Base-by-base conservation (phyloP, 345 rosid genomes). In the Microcos paniculata region DNA sequence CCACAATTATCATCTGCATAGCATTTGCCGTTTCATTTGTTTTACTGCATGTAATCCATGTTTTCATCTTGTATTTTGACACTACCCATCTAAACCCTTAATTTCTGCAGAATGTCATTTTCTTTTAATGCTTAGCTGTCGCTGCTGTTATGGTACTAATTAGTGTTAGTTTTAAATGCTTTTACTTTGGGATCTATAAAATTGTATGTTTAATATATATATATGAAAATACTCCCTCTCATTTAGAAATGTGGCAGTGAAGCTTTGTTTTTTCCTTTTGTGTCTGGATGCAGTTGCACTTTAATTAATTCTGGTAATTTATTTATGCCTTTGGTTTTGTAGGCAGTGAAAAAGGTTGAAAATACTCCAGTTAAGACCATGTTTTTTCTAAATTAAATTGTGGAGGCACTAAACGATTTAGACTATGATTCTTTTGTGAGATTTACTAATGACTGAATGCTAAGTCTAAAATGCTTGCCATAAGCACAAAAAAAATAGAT, bases 1-100 rank as follows among this genome's bases (percentile, higher is more conserved):
- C 76, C 67, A 33, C 71, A 70, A 24, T 38, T 64, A 71, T 45
- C 40, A 35, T 35, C 52, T 65, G 53, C 57, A 53, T 83, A 24
- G 70, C 30, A 13, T 57, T 18, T 51, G 11, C 69, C 21, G 5
- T 66, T 66, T 72, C 16, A 42, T 18, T 77, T 74, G 26, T 70
- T 24, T 6, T 45, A 43, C 31, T 65, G 45, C 51, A 13, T 61
- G 49, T 62, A 46, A 26, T 13, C 46, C 63, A 4, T 63, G 9
- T 52, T 14, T 57, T 58, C 35, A 24, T 65, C 55, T 62, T 26
- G 38, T 72, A 40, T 67, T 67, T 66, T 28, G 19, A 49, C 26
- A 42, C 35, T 24, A 45, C 55, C 14, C 68, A 35, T 8, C 46
- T 43, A 62, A 62, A 62, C 23, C 21, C n/a, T 65, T 65, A 30